Evolutionary conservation across 495 filamentous ascomycete genomes (phyloP), one percentile per base, ranked within the genome.

Genomic region (Neurospora sp.): DNA sequence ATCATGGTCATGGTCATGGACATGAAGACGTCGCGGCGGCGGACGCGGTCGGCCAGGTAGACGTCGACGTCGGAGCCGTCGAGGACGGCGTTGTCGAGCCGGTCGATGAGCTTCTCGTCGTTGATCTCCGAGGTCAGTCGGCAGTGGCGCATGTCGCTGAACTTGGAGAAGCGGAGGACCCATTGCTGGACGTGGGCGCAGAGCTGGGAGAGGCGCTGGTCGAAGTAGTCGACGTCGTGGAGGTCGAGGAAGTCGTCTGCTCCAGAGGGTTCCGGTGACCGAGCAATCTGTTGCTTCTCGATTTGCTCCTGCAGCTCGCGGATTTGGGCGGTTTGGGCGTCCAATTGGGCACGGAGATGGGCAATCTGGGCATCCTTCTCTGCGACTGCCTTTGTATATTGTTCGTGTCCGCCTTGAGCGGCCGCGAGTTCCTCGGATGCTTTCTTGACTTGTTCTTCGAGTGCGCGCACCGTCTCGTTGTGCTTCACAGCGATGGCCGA

Each of bases 1-100:
- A 98, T 89, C 93, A 99, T 97, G 61, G 90, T 94, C 94, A 98
- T 98, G 74, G 94, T 91, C 75, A 98, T 92, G 35, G 93, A 94
- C 92, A 97, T 97, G 84, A 98, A 96, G 41, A 98, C 91, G 82
- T 97, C 93, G 42, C 94, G 89, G 69, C 96, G 89, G 73, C 88
- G 88, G 70, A 96, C 91, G 59, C 96, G 91, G 78, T 98, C 96
- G 74, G 86, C 86, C 14, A 99, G 89, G 79, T 94, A 94, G 69
- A 83, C 83, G 76, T 98, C 93, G 31, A 95, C 92, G 77, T 97
- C 94, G 41, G 93, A 91, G 72, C 94, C 96, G 80, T 99, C 96
- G 45, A 99, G 87, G 71, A 98, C 90, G 69, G 93, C 90, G 80
- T 97, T 96, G 79, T 98, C 96, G 69, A 98, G 89, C 14, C 94